Evolutionary conservation across 139 green algal genomes (phyloP).

Genomic region (Chlorella sp.): DNA sequence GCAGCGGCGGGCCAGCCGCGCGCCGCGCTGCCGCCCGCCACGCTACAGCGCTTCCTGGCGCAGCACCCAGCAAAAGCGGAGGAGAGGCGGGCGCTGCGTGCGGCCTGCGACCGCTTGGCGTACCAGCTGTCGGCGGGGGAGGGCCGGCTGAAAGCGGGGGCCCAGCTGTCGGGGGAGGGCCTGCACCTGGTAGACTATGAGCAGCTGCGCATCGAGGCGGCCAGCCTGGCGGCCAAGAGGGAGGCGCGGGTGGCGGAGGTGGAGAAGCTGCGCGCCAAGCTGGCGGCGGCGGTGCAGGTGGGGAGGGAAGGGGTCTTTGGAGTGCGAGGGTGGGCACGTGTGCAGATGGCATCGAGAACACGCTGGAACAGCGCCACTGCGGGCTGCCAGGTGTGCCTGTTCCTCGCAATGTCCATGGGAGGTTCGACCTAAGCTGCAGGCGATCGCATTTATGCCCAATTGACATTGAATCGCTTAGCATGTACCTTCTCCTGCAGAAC

Average conservation of each 20-base stretch:
- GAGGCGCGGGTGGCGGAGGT: constrained; percentile 91
- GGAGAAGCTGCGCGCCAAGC: constrained; percentile 87
- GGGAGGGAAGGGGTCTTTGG: no score
- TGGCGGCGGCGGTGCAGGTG: constrained; percentile 79
- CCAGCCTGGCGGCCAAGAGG: constrained; percentile 85
- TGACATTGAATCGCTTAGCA: no score
- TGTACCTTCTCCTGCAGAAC: no score
- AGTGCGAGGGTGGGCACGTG: background rate
- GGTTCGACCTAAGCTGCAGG: no score
- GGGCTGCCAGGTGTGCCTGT: no score
- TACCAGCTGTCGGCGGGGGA: background rate
- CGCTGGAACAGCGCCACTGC: no score
- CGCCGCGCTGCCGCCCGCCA: background rate
- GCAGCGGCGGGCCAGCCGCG: background rate
- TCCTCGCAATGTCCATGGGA: no score
- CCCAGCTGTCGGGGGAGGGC: constrained; percentile 63
- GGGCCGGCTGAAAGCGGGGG: constrained; percentile 2
- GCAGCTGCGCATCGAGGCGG: constrained; percentile 95
- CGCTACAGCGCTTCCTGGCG: constrained; percentile 3
- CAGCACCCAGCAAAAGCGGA: background rate
- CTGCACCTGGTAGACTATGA: constrained; percentile 95
- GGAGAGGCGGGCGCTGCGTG: background rate
- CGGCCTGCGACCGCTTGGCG: background rate
- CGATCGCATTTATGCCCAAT: no score
- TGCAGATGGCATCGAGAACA: background rate